Percentiles rank a stretch among this genome's conserved stretches.
phyloP scores from a whole-genome alignment of 306 rosid genomes.

The Castanea sativa region DNA sequence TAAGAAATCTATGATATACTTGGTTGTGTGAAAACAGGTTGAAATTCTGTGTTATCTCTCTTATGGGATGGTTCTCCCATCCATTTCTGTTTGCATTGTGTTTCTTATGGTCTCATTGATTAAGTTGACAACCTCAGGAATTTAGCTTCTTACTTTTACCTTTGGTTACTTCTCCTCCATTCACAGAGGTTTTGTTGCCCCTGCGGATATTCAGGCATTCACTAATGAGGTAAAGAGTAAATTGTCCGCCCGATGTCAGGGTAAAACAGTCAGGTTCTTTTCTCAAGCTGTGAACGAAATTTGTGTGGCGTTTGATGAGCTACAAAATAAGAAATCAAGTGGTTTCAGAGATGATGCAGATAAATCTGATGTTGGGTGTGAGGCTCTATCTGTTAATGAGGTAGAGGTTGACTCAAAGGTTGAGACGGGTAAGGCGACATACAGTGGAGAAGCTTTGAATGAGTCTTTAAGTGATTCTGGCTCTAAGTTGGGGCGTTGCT shows the following conservation, averaged over 20 bases:
- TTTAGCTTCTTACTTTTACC: slow-evolving; percentile 22
- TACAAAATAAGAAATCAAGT: slow-evolving; percentile 55
- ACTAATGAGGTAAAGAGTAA: slow-evolving; percentile 69
- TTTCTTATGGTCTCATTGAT: slow-evolving; percentile 11
- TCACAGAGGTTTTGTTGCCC: slow-evolving; percentile 95
- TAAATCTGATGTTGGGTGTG: slow-evolving; percentile 58
- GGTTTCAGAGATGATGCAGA: slow-evolving; percentile 59
- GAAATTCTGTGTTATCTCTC: neutral
- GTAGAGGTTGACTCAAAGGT: slow-evolving; percentile 47
- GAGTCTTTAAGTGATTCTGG: slow-evolving; percentile 35
- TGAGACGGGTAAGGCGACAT: slow-evolving; percentile 36
- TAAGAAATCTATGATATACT: neutral
- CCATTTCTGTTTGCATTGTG: slow-evolving; percentile 8
- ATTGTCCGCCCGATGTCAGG: slow-evolving; percentile 66
- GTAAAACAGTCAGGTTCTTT: slow-evolving; percentile 64
- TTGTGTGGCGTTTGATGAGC: slow-evolving; percentile 78
- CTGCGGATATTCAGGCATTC: slow-evolving; percentile 81
- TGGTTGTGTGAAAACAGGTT: neutral
- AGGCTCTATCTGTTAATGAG: slow-evolving; percentile 58
- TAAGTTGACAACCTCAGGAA: slow-evolving; percentile 11
- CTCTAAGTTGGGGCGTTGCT: slow-evolving; percentile 59
- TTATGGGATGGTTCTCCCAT: neutral
- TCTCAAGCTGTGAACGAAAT: slow-evolving; percentile 93
- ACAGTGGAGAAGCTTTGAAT: slow-evolving; percentile 34
- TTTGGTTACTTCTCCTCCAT: slow-evolving; percentile 25